Evolutionary conservation across 176 grass and related monocot genomes (phyloP), one percentile per base, ranked within the genome.

Genomic region (Oryza punctata): DNA sequence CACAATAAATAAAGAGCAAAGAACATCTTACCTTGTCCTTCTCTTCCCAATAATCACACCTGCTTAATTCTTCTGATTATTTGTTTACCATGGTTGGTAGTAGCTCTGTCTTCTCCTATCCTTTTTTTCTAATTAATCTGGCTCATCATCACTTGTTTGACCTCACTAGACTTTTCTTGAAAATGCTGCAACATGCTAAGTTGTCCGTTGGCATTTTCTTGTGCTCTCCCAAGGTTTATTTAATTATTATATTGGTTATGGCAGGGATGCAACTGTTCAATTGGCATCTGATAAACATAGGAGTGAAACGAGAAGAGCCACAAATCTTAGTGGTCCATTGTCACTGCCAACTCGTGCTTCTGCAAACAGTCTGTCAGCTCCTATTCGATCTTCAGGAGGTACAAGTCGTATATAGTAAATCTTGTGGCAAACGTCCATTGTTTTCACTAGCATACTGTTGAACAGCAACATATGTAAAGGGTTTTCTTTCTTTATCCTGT

Each of bases 351-450:
- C 90, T 87, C 93, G 96, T 89, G 96, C 96, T 59, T 96, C 96
- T 76, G 96, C 96, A 88, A 99, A 99, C 81, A 99, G 96, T 90
- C 77, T 91, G 35, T 99, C 96, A 38, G 96, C 96, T 94, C 96
- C 96, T 70, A 96, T 96, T 82, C 87, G 93, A 65, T 96, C 91
- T 84, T 91, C 96, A 84, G 89, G 89, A 94, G 96, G 96, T 99
- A 88, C 30, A 50, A 40, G 33, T 30, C 26, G 12, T 85, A 49
- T 38, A 8, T 7, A 38, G 5, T 35, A 35, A 47, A 70, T 40
- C 65, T 75, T 63, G 16, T 7, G 30, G 26, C 35, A 64, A 73
- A 54, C 60, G 1, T 70, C 47, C 5, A 18, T 65, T 83, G 26
- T 82, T 79, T 69, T 49, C 50, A 63, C 29, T 65, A 29, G 57